Conservation (phyloP, 768 basidiomycete genomes). For the Podaxis sp. region DNA sequence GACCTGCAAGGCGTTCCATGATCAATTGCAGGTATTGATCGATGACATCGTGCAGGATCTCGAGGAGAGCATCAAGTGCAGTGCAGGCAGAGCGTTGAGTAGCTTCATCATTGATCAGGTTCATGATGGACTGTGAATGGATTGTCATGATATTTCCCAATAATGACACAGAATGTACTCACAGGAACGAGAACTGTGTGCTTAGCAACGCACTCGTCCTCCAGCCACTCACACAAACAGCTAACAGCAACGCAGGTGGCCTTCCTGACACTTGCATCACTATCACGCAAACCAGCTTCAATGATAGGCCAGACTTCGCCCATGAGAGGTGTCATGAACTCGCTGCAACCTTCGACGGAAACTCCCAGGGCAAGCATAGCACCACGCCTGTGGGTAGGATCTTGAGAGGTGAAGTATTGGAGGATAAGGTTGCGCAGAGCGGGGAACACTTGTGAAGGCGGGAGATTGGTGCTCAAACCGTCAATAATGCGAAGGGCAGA, state of each 20-base stretch:
- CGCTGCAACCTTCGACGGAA: slow-evolving; percentile 95
- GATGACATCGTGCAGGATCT: slow-evolving; percentile 89
- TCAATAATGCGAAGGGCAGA: slow-evolving; percentile 95
- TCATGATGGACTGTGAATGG: slow-evolving; percentile 73
- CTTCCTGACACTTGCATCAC: slow-evolving; percentile 83
- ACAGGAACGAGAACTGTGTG: slow-evolving; percentile 87
- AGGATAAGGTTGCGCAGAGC: slow-evolving; percentile 79
- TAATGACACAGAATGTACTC: slow-evolving; percentile 25
- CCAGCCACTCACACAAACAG: slow-evolving; percentile 96
- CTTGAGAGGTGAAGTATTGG: slow-evolving; percentile 79
- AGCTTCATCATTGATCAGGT: slow-evolving; percentile 78
- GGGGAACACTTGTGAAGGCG: slow-evolving; percentile 95
- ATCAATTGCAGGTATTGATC: slow-evolving; percentile 89
- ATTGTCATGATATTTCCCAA: slow-evolving; percentile 10
- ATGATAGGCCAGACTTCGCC: slow-evolving; percentile 91
- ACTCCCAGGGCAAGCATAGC: slow-evolving; percentile 96
- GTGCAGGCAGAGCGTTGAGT: slow-evolving; percentile 96
- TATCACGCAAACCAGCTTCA: slow-evolving; percentile 82
- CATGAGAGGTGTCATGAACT: slow-evolving; percentile 95
- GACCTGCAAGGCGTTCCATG: slow-evolving; percentile 88
- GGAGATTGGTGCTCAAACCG: slow-evolving; percentile 85
- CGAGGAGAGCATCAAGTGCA: slow-evolving; percentile 93
- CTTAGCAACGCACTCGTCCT: slow-evolving; percentile 84
- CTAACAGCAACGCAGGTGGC: slow-evolving; percentile 96
- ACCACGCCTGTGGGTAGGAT: slow-evolving; percentile 80